Evolutionary conservation across 1,139 yeast species (phyloP).

Genomic region (Hemisphaericaspora subhashii): DNA sequence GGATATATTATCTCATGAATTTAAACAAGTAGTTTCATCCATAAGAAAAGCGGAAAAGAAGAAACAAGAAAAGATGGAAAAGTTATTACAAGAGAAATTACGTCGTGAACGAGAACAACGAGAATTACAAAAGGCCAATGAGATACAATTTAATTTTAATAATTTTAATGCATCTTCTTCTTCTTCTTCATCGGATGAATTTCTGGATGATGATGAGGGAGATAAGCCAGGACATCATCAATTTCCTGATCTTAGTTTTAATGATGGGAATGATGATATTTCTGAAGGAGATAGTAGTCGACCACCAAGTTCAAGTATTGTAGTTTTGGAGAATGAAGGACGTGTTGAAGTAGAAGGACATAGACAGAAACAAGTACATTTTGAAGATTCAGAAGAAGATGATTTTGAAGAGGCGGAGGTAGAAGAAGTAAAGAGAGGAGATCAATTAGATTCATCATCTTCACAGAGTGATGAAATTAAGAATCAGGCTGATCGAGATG

Average conservation of each 20-base stretch:
- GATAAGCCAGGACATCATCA: slow-evolving; percentile 12
- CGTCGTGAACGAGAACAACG: slow-evolving; percentile 20
- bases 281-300: slow-evolving; percentile 1
- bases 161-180: slow-evolving; percentile 16
- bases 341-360: slow-evolving; percentile 9
- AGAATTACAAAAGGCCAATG: slow-evolving; percentile 20
- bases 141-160: slow-evolving; percentile 33
- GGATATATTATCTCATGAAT: slow-evolving; percentile 32
- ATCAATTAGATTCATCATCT: not conserved
- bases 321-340: slow-evolving; percentile 5
- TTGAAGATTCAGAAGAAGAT: not conserved
- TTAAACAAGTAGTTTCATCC: slow-evolving; percentile 34
- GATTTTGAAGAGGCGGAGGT: not conserved
- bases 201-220: slow-evolving; percentile 20
- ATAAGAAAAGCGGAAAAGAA: slow-evolving; percentile 36
- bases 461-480: not conserved
- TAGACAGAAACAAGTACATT: slow-evolving; percentile 2
- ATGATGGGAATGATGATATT: slow-evolving; percentile 5
- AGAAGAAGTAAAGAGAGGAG: not conserved
- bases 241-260: slow-evolving; percentile 18
- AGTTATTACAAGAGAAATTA: slow-evolving; percentile 23
- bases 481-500: no score
- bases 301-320: not conserved
- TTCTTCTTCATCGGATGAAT: slow-evolving; percentile 12
- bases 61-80: slow-evolving; percentile 23